phyloP scores from a whole-genome alignment of 1,284 basidiomycete genomes.

The Leccinum variabile region DNA sequence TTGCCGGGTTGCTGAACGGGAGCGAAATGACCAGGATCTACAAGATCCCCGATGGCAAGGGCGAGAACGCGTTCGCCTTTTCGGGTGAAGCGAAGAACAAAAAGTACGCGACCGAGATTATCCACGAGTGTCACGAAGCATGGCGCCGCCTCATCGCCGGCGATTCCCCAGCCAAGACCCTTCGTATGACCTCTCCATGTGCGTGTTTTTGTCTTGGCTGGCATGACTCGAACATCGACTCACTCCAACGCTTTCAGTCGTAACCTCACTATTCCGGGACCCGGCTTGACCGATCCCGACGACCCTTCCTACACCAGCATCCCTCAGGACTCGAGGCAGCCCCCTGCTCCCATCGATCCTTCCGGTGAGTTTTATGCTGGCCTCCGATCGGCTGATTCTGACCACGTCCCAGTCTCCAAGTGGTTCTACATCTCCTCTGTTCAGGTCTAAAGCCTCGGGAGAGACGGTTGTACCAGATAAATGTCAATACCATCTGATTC shows the following conservation, averaged over 20 bases:
- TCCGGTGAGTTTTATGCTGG: conserved; percentile 59
- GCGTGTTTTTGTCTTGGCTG: conserved; percentile 34
- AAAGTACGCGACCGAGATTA: conserved; percentile 98
- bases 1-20: conserved; percentile 6
- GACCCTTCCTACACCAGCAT: conserved; percentile 69
- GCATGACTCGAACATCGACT: conserved; percentile 2
- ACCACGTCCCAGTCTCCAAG: conserved; percentile 68
- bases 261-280: conserved; percentile 71
- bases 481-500: conserved; percentile 6
- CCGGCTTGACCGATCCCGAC: conserved; percentile 63
- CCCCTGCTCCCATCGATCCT: conserved; percentile 85
- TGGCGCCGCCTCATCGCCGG: conserved; percentile 93
- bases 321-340: conserved; percentile 79
- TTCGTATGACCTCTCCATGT: conserved; percentile 81
- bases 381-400: conserved; percentile 18
- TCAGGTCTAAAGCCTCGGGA: conserved; percentile 51
- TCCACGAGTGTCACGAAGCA: conserved; percentile 98
- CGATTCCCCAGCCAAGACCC: conserved; percentile 71
- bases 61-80: conserved; percentile 99
- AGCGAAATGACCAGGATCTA: conserved; percentile 68
- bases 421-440: conserved; percentile 90
- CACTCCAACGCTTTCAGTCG: conserved; percentile 43
- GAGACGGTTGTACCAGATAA: conserved; percentile 1
- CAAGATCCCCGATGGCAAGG: conserved; percentile 99
- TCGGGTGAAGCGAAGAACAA: conserved; percentile 99